A percentile compares a stretch with the other conserved stretches of the same genome.
phyloP scores from a whole-genome alignment of 192 early-diverging fungal genomes.

The Thamnidium elegans region DNA sequence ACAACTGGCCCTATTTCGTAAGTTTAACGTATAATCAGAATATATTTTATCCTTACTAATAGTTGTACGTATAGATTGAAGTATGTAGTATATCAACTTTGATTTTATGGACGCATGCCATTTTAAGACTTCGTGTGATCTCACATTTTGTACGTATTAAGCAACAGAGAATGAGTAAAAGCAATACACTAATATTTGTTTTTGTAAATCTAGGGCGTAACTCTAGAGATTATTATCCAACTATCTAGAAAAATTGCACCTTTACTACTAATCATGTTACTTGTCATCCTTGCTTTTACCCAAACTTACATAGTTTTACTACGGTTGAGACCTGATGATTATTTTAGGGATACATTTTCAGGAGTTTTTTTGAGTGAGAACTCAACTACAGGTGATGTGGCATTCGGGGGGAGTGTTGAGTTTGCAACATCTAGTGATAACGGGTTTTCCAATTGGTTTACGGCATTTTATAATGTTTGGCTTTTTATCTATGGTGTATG shows the following conservation, averaged over 20 bases:
- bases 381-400: neutral
- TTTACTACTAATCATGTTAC: slow-evolving; percentile 1
- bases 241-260: slow-evolving; percentile 4
- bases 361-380: neutral
- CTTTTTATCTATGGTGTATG: slow-evolving; percentile 15
- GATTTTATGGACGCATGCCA: no score
- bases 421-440: neutral
- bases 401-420: neutral
- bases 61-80: no score
- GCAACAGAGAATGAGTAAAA: no score
- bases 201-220: slow-evolving; percentile 6
- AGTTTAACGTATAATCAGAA: no score
- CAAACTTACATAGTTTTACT: slow-evolving; percentile 8
- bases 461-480: no score
- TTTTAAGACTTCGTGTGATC: no score
- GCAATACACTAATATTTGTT: no score
- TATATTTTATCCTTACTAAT: no score
- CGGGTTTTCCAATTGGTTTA: neutral
- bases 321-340: neutral
- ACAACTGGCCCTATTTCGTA: no score
- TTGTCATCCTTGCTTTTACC: slow-evolving; percentile 15
- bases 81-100: neutral
- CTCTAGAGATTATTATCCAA: slow-evolving; percentile 17
- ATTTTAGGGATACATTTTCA: neutral
- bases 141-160: slow-evolving; percentile 8